These are phyloP conservation scores for Aquilaria yunnanensis DNA, from an alignment of 345 rosid species.

Conservation along the genomic window DNA sequence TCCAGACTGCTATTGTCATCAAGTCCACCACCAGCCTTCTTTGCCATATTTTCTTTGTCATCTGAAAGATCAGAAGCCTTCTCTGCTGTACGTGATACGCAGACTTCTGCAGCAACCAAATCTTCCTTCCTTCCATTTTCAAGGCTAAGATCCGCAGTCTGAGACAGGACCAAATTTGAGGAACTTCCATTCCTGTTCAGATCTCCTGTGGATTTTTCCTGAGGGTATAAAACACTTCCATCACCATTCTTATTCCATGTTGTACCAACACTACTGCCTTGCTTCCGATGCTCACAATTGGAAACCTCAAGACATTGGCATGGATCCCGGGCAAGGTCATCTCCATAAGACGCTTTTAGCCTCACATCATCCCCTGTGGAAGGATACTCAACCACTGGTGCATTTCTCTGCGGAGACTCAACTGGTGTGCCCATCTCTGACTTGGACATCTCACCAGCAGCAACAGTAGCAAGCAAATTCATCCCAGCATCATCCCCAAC, in stretches of 20 bases:
- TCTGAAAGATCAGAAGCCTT: slow-evolving; percentile 20
- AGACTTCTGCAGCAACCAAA: slow-evolving; percentile 8
- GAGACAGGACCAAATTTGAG: slow-evolving; percentile 31
- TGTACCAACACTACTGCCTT: slow-evolving; percentile 15
- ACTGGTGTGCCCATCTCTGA: slow-evolving; percentile 49
- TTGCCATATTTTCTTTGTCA: slow-evolving; percentile 25
- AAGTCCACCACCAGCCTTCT: slow-evolving; percentile 15
- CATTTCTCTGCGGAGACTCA: slow-evolving; percentile 37
- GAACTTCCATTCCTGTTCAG: slow-evolving; percentile 19
- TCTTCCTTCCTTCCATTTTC: slow-evolving; percentile 41
- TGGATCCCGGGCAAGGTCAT: slow-evolving; percentile 19
- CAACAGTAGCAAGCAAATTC: slow-evolving; percentile 94
- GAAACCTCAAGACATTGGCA: slow-evolving; percentile 21
- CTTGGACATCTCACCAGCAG: slow-evolving; percentile 78
- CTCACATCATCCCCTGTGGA: slow-evolving; percentile 30
- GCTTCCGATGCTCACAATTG: slow-evolving; percentile 29
- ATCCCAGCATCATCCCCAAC: slow-evolving; percentile 84
- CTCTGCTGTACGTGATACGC: slow-evolving; percentile 12
- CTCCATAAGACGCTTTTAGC: slow-evolving; percentile 21
- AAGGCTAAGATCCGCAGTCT: slow-evolving; percentile 27
- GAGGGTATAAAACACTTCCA: slow-evolving; percentile 14
- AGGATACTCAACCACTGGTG: slow-evolving; percentile 27
- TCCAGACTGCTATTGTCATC: slow-evolving; percentile 26
- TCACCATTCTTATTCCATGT: slow-evolving; percentile 23
- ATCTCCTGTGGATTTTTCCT: slow-evolving; percentile 24